Conservation (phyloP, 257 asterid genomes). For the Buddleja alternifolia region DNA sequence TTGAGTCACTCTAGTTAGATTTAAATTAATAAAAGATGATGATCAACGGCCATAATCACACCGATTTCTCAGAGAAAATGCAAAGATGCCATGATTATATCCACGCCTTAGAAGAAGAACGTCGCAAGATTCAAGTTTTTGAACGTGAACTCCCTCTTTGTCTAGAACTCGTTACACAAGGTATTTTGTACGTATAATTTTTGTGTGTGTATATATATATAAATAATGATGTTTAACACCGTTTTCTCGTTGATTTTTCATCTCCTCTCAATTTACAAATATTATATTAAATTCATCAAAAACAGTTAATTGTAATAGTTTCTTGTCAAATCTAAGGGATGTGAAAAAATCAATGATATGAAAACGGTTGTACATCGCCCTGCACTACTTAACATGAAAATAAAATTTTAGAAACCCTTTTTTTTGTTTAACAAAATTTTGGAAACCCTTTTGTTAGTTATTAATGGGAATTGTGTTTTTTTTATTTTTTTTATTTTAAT, state of each 20-base stretch:
- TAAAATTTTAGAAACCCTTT: too few relatives aligned
- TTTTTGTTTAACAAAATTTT: neutral
- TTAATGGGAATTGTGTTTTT: neutral
- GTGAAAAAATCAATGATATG: too few relatives aligned
- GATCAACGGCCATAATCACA: constrained; percentile 42
- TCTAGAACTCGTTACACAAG: constrained; percentile 87
- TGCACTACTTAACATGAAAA: too few relatives aligned
- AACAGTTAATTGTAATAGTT: too few relatives aligned
- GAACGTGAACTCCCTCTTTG: constrained; percentile 96
- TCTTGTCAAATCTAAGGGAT: too few relatives aligned
- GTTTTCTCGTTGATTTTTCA: too few relatives aligned
- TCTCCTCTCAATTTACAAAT: too few relatives aligned
- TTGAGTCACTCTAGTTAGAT: too few relatives aligned
- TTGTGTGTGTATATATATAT: neutral
- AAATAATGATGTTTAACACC: too few relatives aligned
- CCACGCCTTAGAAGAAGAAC: constrained; percentile 72
- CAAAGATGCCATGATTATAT: constrained; percentile 61
- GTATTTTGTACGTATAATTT: constrained; percentile 33
- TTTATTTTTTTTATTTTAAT: neutral
- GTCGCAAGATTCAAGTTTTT: constrained; percentile 84
- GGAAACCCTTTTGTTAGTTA: neutral
- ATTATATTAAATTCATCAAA: too few relatives aligned
- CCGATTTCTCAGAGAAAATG: constrained; percentile 53
- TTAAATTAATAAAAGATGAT: constrained; percentile 31
- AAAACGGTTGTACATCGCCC: too few relatives aligned